Evolutionary conservation across 1,284 basidiomycete genomes (phyloP), one percentile per base, ranked within the genome.

Genomic region (Schizophyllum commune): DNA sequence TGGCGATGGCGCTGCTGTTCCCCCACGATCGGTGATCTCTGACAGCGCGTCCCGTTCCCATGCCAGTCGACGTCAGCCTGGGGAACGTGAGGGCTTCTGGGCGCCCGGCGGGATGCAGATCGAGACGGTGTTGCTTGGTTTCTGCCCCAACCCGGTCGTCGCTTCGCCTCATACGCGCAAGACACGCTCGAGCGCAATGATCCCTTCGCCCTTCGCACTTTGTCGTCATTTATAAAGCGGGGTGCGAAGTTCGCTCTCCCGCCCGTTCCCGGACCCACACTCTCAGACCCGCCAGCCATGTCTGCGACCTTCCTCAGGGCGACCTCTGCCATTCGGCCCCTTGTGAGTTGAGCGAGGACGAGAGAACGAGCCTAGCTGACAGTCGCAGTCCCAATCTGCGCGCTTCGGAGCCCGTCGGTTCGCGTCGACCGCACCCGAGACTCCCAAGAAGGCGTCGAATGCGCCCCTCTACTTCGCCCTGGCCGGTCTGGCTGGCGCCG

Each of bases 401-500:
- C 39, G 39, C 39, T 47, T 47, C 17, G 68, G 69, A 56, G 65
- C 71, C 22, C 78, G 81, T 59, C 65, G 73, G 39, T 82, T 82
- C 68, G 75, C 83, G 32, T 82, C 84, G 13, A 68, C 76, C 58
- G 65, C 75, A 1, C 64, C 39, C 39, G 39, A 47, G 39, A 47
- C 39, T 17, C 13, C 75, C 56, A 75, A 77, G 59, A 79, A 78
- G 65, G 66, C 76, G n/a, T 80, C 79, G 54, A 83, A 81, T 55
- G 22, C 57, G 4, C 27, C 47, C 69, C 69, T 81, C 55, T 76
- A 81, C 1, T 68, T 79, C 61, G 77, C 78, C 64, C 69, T 89
- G 52, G 70, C 81, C 9, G 39, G 39, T 32, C 80, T 79, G 61
- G 77, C 39, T 11, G 39, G 39, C 39, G 39, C 39, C 13, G 39